phyloP scores from a whole-genome alignment of 306 rosid species.

The Trifolium fragiferum region DNA sequence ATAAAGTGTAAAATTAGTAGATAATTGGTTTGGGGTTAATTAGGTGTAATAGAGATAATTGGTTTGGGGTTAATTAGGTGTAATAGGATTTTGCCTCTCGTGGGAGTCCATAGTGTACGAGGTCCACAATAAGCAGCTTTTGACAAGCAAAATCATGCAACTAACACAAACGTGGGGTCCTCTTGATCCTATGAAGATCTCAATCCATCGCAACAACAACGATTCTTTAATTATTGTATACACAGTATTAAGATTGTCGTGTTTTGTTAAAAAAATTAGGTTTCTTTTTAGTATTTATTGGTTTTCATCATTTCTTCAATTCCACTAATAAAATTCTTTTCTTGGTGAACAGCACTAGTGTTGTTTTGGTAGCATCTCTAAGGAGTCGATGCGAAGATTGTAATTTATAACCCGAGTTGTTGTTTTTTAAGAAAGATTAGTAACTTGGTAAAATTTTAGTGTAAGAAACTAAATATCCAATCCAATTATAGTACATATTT shows the following conservation, averaged over 20 bases:
- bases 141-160: conserved; percentile 39
- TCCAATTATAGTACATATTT: no score
- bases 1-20: conserved; percentile 53
- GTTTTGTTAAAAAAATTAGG: not conserved
- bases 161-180: conserved; percentile 45
- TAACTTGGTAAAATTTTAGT: no score
- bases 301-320: no score
- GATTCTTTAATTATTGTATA: not conserved
- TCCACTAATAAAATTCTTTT: no score
- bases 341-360: no score
- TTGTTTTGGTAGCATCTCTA: no score
- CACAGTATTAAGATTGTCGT: not conserved
- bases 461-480: no score
- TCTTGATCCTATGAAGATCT: conserved; percentile 42
- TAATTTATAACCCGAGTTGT: no score
- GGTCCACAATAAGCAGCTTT: conserved; percentile 43
- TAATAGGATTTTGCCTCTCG: conserved; percentile 37
- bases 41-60: conserved; percentile 53
- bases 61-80: conserved; percentile 53
- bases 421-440: no score
- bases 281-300: no score
- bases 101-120: conserved; percentile 50
- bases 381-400: no score
- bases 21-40: conserved; percentile 49
- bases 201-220: conserved; percentile 23